Conservation (phyloP, 2,329 filamentous ascomycete species). For the Hirsutella rhossiliensis region DNA sequence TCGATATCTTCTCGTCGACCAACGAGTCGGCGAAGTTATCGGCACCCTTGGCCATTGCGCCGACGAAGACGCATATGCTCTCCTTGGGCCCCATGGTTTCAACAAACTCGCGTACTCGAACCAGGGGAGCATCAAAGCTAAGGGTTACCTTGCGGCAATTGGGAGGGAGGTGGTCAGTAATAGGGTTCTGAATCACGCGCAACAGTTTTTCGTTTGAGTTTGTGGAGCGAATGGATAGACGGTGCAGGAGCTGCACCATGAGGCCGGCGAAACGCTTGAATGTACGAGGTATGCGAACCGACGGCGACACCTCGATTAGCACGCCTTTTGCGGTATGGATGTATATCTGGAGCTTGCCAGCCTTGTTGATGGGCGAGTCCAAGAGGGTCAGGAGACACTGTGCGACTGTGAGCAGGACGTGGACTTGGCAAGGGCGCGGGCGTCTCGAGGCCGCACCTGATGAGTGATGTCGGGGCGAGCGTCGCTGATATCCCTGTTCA, state of each 20-base stretch:
- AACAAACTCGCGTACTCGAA: conserved; percentile 82
- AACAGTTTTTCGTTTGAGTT: conserved; percentile 96
- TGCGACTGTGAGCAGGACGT: conserved; percentile 21
- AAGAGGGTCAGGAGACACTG: conserved; percentile 94
- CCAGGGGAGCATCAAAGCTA: conserved; percentile 82
- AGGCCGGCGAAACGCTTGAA: conserved; percentile 98
- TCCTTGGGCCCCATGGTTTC: conserved; percentile 66
- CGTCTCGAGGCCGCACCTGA: too few relatives aligned
- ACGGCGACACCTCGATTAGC: conserved; percentile 95
- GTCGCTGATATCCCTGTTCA: conserved; percentile 97
- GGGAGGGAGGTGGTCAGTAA: conserved; percentile 89
- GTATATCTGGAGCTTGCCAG: conserved; percentile 93
- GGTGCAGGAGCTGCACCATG: conserved; percentile 96
- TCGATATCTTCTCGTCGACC: conserved; percentile 95
- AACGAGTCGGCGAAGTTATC: conserved; percentile 91
- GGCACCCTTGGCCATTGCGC: conserved; percentile 93
- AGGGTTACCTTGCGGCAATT: conserved; percentile 97
- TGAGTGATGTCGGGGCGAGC: conserved; percentile 96
- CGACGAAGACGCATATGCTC: conserved; percentile 95
- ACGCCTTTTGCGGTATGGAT: conserved; percentile 97
- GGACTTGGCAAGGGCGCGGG: neutral
- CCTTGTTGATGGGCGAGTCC: conserved; percentile 98
- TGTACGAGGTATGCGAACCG: conserved; percentile 90
- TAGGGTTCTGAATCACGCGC: conserved; percentile 95
- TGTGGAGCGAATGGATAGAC: conserved; percentile 88